phyloP scores from a whole-genome alignment of 805 yeast species.

The Blastobotrys parvus region DNA sequence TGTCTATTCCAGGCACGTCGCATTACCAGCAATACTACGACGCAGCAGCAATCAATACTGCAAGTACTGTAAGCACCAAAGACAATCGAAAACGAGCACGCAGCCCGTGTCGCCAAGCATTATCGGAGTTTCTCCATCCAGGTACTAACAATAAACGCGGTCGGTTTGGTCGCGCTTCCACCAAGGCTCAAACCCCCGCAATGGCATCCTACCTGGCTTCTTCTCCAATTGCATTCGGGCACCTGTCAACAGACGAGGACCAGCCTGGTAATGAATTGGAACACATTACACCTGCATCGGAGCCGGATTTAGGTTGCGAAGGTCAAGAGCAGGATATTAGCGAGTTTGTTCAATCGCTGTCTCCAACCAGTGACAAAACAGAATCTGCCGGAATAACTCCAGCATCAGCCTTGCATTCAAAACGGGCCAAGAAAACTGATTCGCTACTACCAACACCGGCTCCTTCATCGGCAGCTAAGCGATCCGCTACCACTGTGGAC shows the following conservation, averaged over 20 bases:
- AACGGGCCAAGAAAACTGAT: too few species aligned
- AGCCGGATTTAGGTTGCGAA: not conserved
- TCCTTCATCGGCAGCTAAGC: too few species aligned
- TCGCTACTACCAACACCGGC: too few species aligned
- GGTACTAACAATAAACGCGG: not conserved
- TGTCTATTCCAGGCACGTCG: slow-evolving; percentile 1
- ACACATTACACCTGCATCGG: not conserved
- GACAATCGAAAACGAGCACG: not conserved
- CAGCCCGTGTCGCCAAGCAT: too few species aligned
- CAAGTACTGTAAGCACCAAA: not conserved
- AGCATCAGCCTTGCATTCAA: not conserved
- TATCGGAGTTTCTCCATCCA: too few species aligned
- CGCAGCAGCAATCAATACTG: not conserved
- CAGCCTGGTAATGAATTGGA: not conserved
- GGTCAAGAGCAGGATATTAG: not conserved
- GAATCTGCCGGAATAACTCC: not conserved
- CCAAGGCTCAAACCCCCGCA: too few species aligned
- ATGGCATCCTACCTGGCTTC: not conserved
- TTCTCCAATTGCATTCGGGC: not conserved
- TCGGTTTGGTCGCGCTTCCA: too few species aligned
- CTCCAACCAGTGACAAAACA: not conserved
- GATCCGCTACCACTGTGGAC: not conserved
- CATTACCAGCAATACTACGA: not conserved
- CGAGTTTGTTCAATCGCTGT: not conserved
- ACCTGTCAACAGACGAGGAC: not conserved